These are phyloP conservation scores for Amaranthus tricolor DNA, from an alignment of 179 eudicot species.

Conservation along the genomic window DNA sequence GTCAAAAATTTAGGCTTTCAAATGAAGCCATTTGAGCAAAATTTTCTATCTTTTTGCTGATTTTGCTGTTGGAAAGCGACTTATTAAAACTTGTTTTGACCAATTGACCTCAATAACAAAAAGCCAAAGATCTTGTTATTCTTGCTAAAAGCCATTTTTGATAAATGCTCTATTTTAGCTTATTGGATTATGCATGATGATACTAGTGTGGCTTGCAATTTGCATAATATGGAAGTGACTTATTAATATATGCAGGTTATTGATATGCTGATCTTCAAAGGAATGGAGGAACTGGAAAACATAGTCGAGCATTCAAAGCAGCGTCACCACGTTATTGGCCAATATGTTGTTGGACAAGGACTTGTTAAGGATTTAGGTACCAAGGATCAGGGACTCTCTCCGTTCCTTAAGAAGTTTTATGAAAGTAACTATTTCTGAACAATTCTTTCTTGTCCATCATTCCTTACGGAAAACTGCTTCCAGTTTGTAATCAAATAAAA, in stretches of 20 bases:
- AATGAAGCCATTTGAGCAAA: neutral
- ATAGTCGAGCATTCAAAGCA: constrained; percentile 18
- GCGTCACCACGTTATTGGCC: constrained; percentile 16
- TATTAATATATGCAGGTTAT: constrained; percentile 40
- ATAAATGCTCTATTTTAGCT: neutral
- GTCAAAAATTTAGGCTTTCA: too few relatives aligned
- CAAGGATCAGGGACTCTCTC: constrained; percentile 59
- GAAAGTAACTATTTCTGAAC: constrained; percentile 58
- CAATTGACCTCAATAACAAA: neutral
- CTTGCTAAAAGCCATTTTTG: neutral
- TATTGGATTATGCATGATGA: neutral
- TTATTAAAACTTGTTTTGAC: neutral
- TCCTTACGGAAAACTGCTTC: constrained; percentile 4
- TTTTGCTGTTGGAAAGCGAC: neutral
- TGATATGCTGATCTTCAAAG: constrained; percentile 14
- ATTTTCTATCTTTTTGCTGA: neutral
- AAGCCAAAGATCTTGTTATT: neutral
- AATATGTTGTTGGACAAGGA: constrained; percentile 66
- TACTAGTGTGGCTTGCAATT: neutral
- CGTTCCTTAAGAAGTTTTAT: constrained; percentile 72
- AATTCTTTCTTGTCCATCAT: constrained; percentile 4
- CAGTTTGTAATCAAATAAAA: constrained; percentile 23
- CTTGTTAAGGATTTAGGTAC: constrained; percentile 51
- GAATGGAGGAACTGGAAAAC: constrained; percentile 13
- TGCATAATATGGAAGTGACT: constrained; percentile 2